These are phyloP conservation scores for Fonsecaea monophora DNA, from an alignment of 2,329 filamentous ascomycete species.

Conservation along the genomic window DNA sequence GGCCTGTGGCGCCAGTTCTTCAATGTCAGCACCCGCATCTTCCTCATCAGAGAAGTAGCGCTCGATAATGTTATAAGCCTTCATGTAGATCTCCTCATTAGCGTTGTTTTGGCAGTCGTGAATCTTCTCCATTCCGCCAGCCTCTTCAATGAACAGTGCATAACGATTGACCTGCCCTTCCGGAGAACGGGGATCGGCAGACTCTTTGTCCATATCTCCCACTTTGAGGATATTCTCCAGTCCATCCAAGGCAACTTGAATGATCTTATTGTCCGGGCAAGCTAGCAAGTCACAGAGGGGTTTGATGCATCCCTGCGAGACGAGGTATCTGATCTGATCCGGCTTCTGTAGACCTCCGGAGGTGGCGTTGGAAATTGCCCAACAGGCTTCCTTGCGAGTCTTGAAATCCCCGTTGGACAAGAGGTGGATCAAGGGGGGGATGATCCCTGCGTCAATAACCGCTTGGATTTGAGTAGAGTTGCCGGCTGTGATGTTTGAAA, in stretches of 20 bases:
- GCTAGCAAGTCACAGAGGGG: slow-evolving; percentile 92
- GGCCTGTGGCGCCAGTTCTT: slow-evolving; percentile 76
- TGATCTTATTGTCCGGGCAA: slow-evolving; percentile 99
- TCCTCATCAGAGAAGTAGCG: slow-evolving; percentile 99
- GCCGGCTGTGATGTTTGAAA: slow-evolving; percentile 97
- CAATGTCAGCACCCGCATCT: slow-evolving; percentile 76
- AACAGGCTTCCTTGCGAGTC: slow-evolving; percentile 98
- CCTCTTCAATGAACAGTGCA: slow-evolving; percentile 97
- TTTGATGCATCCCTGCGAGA: slow-evolving; percentile 93
- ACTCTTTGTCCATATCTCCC: slow-evolving; percentile 96
- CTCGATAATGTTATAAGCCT: slow-evolving; percentile 99
- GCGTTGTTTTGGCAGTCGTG: slow-evolving; percentile 99
- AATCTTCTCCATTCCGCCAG: slow-evolving; percentile 99
- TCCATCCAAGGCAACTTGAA: slow-evolving; percentile 95
- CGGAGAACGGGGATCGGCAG: slow-evolving; percentile 69
- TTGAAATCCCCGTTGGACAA: slow-evolving; percentile 97
- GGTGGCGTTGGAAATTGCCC: slow-evolving; percentile 98
- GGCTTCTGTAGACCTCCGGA: slow-evolving; percentile 98
- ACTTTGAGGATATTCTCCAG: slow-evolving; percentile 99
- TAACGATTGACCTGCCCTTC: slow-evolving; percentile 89
- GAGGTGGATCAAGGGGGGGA: slow-evolving; percentile 93
- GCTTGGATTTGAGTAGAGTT: slow-evolving; percentile 98
- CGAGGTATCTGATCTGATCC: slow-evolving; percentile 95
- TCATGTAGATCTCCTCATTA: slow-evolving; percentile 99
- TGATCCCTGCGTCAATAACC: slow-evolving; percentile 95